Evolutionary conservation across 257 asterid species (phyloP), one percentile per base, ranked within the genome.

Genomic region (Phtheirospermum japonicum): DNA sequence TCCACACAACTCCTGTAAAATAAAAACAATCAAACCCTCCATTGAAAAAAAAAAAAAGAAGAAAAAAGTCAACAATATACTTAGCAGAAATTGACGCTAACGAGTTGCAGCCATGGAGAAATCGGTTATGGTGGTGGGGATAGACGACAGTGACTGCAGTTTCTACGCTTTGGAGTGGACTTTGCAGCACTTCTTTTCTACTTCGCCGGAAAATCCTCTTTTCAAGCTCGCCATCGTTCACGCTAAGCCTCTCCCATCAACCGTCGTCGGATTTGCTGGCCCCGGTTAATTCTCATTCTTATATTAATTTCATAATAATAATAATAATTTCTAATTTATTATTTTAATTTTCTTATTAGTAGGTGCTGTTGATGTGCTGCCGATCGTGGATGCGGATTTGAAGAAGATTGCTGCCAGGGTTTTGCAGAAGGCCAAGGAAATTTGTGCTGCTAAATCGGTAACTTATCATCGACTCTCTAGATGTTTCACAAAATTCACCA

Each of bases 71-170:
- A 8, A 9, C 48, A 40, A 40, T 40, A 2, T 13, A 0, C 4
- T 40, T 3, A 40, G 13, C 14, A 13, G 20, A 48, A 48, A 14
- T n/a, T n/a, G n/a, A n/a, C n/a, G n/a, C n/a, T 0, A n/a, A 5
- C n/a, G n/a, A 6, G 54, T 19, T 8, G 54, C 67, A 68, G 61
- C 11, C n/a, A 74, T 69, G 73, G 95, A 83, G 77, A 91, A 84
- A 67, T 51, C 90, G 30, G 95, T 80, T 67, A 84, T 88, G 90
- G 87, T 91, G 70, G 83, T 88, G 11, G 98, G 88, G 7, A 1
- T 88, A 2, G 95, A 91, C 69, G 95, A 88, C 40, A 91, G 98
- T 70, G 92, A 84, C 9, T 86, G 83, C 68, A 84, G 98, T 71
- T 76, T 63, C 70, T 76, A 86, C 62, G 98, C 96, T 48, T 62